Conservation (phyloP, 352 stramenopile species). For the Phytopythium vexans region DNA sequence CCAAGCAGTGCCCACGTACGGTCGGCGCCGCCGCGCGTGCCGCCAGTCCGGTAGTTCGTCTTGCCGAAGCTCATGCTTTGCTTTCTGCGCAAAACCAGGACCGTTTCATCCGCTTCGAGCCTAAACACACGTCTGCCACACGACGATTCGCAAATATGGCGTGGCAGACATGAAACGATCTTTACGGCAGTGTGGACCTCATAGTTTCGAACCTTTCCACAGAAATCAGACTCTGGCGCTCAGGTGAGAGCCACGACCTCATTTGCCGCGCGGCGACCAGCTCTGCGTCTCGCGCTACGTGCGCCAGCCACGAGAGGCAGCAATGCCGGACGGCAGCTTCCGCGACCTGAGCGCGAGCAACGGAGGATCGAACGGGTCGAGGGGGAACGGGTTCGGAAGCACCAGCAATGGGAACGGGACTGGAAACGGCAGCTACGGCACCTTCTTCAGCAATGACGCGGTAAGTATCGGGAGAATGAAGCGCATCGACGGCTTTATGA, state of each 20-base stretch:
- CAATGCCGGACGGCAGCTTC: slow-evolving; percentile 36
- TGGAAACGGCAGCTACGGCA: slow-evolving; percentile 59
- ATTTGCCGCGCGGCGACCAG: too few species aligned
- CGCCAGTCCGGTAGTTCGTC: slow-evolving; percentile 84
- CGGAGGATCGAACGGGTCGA: background rate
- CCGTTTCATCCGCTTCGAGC: too few species aligned
- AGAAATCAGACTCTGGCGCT: too few species aligned
- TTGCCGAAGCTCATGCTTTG: slow-evolving; percentile 75
- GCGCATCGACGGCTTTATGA: background rate
- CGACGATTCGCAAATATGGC: too few species aligned
- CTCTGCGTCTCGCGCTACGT: too few species aligned
- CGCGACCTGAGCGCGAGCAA: slow-evolving; percentile 16
- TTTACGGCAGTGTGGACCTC: too few species aligned
- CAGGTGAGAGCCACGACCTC: too few species aligned
- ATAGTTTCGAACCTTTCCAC: too few species aligned
- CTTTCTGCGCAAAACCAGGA: too few species aligned
- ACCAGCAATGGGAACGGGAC: slow-evolving; percentile 6
- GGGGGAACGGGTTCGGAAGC: background rate
- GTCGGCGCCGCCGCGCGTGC: slow-evolving; percentile 83
- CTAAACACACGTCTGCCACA: background rate
- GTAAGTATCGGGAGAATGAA: slow-evolving; percentile 18
- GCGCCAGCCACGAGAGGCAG: too few species aligned
- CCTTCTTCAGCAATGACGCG: slow-evolving; percentile 51
- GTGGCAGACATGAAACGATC: too few species aligned
- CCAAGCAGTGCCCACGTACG: slow-evolving; percentile 40